Evolutionary conservation across 148 eudicot genomes (phyloP).

Genomic region (Vaccinium vitisidaea): DNA sequence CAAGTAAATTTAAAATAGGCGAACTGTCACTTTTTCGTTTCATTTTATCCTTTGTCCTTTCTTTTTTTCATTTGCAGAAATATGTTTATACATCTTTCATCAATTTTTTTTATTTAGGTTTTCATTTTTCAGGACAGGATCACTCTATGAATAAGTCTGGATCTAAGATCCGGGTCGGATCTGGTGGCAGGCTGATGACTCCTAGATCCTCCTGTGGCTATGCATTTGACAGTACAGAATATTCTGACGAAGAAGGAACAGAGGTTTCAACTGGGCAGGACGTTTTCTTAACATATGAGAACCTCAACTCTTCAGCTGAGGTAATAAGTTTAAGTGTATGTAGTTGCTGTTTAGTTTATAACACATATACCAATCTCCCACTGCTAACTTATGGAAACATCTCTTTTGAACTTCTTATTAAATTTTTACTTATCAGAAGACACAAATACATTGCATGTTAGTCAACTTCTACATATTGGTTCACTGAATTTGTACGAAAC

Average conservation of each 20-base stretch:
- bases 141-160: conserved; percentile 28
- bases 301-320: conserved; percentile 29
- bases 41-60: neutral
- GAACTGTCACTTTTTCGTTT: neutral
- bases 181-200: conserved; percentile 41
- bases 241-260: conserved; percentile 48
- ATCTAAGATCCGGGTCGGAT: conserved; percentile 35
- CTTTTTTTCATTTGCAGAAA: neutral
- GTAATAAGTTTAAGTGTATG: conserved; percentile 28
- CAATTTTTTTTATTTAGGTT: conserved; percentile 4
- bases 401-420: neutral
- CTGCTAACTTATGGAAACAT: neutral
- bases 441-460: neutral
- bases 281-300: conserved; percentile 30
- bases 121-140: conserved; percentile 42
- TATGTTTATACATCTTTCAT: neutral
- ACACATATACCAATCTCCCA: neutral
- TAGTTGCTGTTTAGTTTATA: neutral
- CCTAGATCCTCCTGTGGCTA: conserved; percentile 43
- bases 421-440: neutral
- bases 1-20: neutral
- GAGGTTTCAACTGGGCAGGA: conserved; percentile 43
- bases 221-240: conserved; percentile 39
- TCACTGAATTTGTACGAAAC: too few species aligned
- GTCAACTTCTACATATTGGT: neutral